A percentile compares a stretch with the other conserved stretches of the same genome.
Evolutionary conservation across 305 asterid genomes (phyloP).

Genomic region (Rubia tinctorum): DNA sequence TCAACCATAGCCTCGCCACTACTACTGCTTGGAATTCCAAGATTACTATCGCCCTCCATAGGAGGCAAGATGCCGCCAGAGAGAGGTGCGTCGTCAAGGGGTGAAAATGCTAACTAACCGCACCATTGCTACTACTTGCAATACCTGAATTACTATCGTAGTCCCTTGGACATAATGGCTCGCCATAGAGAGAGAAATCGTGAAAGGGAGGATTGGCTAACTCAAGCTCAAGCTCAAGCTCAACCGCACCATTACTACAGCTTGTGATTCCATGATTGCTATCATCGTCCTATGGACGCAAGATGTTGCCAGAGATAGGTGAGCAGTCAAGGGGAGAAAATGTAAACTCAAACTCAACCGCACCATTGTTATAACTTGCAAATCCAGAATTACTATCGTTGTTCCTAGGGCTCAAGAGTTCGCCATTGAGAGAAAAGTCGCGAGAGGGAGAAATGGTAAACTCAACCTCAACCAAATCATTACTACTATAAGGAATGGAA

Average conservation of each 20-base stretch:
- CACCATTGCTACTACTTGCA: background rate
- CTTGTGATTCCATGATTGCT: background rate
- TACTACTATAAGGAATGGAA: background rate
- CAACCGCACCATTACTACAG: background rate
- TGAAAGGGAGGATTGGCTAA: background rate
- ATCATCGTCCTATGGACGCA: constrained; percentile 15
- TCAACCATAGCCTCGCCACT: background rate
- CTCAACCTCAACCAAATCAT: background rate
- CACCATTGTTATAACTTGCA: background rate
- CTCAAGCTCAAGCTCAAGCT: too few species aligned
- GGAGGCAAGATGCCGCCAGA: too few species aligned
- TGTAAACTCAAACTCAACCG: constrained; percentile 22
- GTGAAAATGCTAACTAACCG: too few species aligned
- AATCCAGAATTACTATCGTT: background rate
- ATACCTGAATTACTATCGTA: background rate
- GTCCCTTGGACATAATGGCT: background rate
- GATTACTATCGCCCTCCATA: background rate
- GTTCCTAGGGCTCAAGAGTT: background rate
- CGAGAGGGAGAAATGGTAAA: background rate
- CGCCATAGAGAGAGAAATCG: background rate
- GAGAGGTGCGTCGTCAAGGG: too few species aligned
- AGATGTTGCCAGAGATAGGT: background rate
- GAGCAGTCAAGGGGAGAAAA: constrained; percentile 28
- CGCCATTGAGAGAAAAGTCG: background rate
- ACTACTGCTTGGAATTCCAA: background rate